phyloP scores from a whole-genome alignment of 2,329 filamentous ascomycete species.

The Penicillium sp. region DNA sequence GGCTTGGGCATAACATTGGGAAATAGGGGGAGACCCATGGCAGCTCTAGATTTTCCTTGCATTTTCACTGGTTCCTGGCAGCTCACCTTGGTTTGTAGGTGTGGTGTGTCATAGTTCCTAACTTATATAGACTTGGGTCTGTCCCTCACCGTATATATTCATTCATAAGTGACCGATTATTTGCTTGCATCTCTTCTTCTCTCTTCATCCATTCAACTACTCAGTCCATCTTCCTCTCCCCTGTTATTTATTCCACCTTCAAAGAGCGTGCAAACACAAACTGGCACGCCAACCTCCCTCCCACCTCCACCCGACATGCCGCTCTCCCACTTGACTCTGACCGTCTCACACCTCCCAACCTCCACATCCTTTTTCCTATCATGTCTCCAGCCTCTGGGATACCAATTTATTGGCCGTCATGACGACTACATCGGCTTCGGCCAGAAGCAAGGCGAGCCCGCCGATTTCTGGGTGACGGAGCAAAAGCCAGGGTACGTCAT shows the following conservation, averaged over 20 bases:
- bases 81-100: constrained; percentile 7
- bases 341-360: constrained; percentile 76
- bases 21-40: neutral
- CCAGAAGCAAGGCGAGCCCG: constrained; percentile 54
- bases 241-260: neutral
- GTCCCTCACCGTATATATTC: constrained; percentile 28
- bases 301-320: constrained; percentile 53
- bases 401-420: constrained; percentile 69
- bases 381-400: constrained; percentile 75
- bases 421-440: constrained; percentile 66
- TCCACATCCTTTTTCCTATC: constrained; percentile 84
- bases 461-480: constrained; percentile 68
- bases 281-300: constrained; percentile 16
- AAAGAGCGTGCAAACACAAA: neutral
- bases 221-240: neutral
- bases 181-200: constrained; percentile 9
- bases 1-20: constrained; percentile 21
- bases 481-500: constrained; percentile 60
- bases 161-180: neutral
- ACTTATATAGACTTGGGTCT: constrained; percentile 18
- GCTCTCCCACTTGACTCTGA: constrained; percentile 65
- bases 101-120: constrained; percentile 25
- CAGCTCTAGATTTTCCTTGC: neutral
- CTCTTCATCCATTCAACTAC: constrained; percentile 1
- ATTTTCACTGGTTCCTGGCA: constrained; percentile 21